Conservation (phyloP, 345 rosid species). For the Corchorus capsularis region DNA sequence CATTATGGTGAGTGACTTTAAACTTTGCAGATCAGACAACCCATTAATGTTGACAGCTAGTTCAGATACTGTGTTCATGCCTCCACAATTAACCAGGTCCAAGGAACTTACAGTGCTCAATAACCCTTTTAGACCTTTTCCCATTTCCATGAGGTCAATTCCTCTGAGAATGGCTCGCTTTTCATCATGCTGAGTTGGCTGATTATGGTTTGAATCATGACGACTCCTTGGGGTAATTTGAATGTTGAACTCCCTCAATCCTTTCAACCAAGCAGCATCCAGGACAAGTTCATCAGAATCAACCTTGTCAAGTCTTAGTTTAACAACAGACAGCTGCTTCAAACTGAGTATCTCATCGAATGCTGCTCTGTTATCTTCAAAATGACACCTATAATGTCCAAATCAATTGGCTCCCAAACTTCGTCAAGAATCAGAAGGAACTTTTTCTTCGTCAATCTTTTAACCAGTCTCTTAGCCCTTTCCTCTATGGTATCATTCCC, state of each 20-base stretch:
- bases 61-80: slow-evolving; percentile 30
- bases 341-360: slow-evolving; percentile 31
- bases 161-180: slow-evolving; percentile 36
- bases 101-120: slow-evolving; percentile 27
- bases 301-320: slow-evolving; percentile 26
- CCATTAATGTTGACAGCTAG: slow-evolving; percentile 12
- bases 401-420: slow-evolving; percentile 32
- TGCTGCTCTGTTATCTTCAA: slow-evolving; percentile 26
- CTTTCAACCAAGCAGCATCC: slow-evolving; percentile 23
- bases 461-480: slow-evolving; percentile 19
- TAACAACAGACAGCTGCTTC: slow-evolving; percentile 35
- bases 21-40: slow-evolving; percentile 24
- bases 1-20: slow-evolving; percentile 29
- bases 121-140: slow-evolving; percentile 28
- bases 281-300: slow-evolving; percentile 13
- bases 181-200: slow-evolving; percentile 34
- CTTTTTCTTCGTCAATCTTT: slow-evolving; percentile 13
- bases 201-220: slow-evolving; percentile 22
- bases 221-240: slow-evolving; percentile 25
- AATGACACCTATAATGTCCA: slow-evolving; percentile 29
- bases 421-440: slow-evolving; percentile 42
- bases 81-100: slow-evolving; percentile 36
- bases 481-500: slow-evolving; percentile 23
- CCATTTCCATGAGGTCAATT: slow-evolving; percentile 33
- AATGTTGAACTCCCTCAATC: slow-evolving; percentile 34